A percentile compares a stretch with the other conserved stretches of the same genome.
Conservation (phyloP, 2,329 filamentous ascomycete genomes). For the Rutstroemia sp. region DNA sequence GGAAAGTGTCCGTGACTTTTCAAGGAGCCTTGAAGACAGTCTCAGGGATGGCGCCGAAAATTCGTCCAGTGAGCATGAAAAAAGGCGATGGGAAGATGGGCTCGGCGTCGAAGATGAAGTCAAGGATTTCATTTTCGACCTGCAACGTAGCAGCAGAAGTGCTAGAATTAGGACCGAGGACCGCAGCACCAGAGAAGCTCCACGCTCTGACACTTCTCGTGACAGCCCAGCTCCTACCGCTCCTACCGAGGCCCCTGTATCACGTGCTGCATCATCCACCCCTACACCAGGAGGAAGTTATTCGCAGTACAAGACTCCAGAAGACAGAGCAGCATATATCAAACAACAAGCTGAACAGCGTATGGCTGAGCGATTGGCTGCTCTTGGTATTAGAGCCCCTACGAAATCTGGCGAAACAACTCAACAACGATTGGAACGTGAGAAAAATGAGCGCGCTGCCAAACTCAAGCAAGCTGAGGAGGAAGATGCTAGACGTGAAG, state of each 20-base stretch:
- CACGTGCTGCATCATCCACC: slow-evolving; percentile 40
- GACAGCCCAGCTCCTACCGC: slow-evolving; percentile 31
- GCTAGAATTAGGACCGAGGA: slow-evolving; percentile 59
- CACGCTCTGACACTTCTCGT: slow-evolving; percentile 32
- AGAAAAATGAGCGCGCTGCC: slow-evolving; percentile 79
- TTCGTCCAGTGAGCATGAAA: slow-evolving; percentile 79
- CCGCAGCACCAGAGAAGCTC: slow-evolving; percentile 29
- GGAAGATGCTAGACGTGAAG: slow-evolving; percentile 82
- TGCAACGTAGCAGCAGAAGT: slow-evolving; percentile 79
- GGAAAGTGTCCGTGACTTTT: slow-evolving; percentile 87
- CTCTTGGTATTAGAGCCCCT: slow-evolving; percentile 81
- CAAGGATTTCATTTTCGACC: slow-evolving; percentile 94
- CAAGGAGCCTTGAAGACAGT: slow-evolving; percentile 74
- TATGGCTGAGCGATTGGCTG: slow-evolving; percentile 92
- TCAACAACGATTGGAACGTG: slow-evolving; percentile 79
- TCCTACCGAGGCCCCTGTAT: slow-evolving; percentile 30
- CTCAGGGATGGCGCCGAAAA: slow-evolving; percentile 75
- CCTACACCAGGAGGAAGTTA: slow-evolving; percentile 57
- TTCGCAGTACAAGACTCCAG: slow-evolving; percentile 78
- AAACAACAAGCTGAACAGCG: slow-evolving; percentile 95
- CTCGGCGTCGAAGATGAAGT: slow-evolving; percentile 95
- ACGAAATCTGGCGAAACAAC: slow-evolving; percentile 72
- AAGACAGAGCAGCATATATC: slow-evolving; percentile 91
- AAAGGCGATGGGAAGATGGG: slow-evolving; percentile 89
- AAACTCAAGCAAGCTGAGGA: slow-evolving; percentile 86